Conservation (phyloP, 805 yeast species). For the Wickerhamiella azyma region DNA sequence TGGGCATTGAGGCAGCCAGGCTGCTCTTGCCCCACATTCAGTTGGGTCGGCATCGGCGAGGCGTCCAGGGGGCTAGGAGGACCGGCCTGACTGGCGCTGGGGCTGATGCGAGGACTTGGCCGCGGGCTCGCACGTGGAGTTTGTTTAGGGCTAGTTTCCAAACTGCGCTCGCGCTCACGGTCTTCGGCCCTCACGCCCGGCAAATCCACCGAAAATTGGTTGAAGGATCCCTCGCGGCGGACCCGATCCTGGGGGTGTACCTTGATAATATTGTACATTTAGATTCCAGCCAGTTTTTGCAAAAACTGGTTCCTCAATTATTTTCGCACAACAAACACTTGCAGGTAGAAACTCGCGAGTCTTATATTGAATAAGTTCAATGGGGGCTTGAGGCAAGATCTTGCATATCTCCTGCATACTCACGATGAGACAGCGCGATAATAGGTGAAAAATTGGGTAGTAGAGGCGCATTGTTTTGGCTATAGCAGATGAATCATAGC, state of each 20-base stretch:
- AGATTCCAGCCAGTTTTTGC: neutral
- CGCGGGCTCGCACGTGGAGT: neutral
- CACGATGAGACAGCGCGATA: neutral
- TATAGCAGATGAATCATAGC: no score
- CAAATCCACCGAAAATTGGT: conserved; percentile 3
- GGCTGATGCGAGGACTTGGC: no score
- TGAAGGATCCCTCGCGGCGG: conserved; percentile 2
- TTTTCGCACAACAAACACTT: no score
- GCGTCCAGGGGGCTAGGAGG: no score
- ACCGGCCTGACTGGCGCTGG: no score
- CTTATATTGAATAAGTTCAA: no score
- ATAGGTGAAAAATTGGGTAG: neutral
- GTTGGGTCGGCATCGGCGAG: no score
- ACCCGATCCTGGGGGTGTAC: conserved; percentile 7
- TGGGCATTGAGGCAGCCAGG: no score
- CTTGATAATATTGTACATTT: conserved; percentile 6
- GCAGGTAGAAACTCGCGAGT: no score
- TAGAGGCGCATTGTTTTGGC: neutral
- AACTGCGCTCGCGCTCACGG: neutral
- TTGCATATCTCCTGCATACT: neutral
- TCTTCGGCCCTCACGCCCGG: neutral
- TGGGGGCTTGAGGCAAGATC: neutral
- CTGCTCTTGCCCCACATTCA: no score
- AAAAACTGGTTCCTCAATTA: no score
- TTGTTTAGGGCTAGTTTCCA: neutral